A percentile compares a stretch with the other conserved stretches of the same genome.
These are phyloP conservation scores for Oryza officinalis DNA, from an alignment of 176 grass and related monocot genomes.

Conservation along the genomic window DNA sequence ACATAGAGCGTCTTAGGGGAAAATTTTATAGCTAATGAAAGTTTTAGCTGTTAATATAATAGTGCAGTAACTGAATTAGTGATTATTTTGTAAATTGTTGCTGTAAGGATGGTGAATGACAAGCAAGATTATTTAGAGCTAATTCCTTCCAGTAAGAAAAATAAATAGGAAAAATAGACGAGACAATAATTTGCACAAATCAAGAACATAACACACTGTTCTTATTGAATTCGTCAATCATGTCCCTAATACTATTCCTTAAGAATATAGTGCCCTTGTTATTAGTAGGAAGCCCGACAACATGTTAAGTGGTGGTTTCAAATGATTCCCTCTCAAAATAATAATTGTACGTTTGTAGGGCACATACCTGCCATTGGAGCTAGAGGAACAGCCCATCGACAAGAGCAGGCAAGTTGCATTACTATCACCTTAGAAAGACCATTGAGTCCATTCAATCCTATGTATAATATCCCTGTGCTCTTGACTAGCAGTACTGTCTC, in stretches of 20 bases:
- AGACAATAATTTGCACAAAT: background rate
- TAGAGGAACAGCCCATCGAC: constrained; percentile 30
- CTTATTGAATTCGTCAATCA: background rate
- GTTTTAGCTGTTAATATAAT: background rate
- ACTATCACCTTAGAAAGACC: background rate
- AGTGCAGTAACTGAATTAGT: background rate
- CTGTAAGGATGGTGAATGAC: background rate
- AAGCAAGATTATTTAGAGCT: background rate
- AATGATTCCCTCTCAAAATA: constrained; percentile 13
- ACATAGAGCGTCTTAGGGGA: background rate
- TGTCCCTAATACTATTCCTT: background rate
- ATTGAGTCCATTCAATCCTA: background rate
- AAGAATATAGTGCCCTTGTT: background rate
- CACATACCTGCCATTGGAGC: background rate
- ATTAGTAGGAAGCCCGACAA: background rate
- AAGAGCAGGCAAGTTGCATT: constrained; percentile 27
- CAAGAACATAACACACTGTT: background rate
- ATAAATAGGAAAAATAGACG: background rate
- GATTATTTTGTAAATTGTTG: background rate
- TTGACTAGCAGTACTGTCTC: constrained; percentile 9
- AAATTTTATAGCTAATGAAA: background rate
- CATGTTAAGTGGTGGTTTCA: background rate
- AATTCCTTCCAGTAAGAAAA: background rate
- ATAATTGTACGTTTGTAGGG: background rate
- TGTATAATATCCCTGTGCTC: background rate